Conservation (phyloP, 352 stramenopile species). For the Globisporangium echinulatum region DNA sequence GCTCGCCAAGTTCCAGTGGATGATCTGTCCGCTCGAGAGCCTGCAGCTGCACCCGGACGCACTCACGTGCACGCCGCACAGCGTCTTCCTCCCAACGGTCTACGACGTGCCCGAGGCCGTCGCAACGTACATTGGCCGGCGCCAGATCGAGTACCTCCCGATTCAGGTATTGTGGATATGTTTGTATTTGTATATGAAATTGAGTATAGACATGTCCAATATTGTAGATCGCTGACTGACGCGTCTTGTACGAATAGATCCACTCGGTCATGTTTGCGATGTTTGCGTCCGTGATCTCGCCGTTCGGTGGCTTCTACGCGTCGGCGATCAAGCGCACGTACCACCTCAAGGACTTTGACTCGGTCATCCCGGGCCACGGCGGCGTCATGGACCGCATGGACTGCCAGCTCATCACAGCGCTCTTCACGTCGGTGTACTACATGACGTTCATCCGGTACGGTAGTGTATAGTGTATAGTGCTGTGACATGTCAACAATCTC, state of each 20-base stretch:
- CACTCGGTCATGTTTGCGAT: constrained; percentile 96
- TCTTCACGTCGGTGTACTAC: constrained; percentile 97
- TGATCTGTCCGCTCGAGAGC: constrained; percentile 90
- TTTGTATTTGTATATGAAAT: not conserved
- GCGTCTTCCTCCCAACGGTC: constrained; percentile 53
- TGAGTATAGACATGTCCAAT: no score
- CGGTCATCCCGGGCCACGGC: constrained; percentile 97
- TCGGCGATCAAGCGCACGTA: constrained; percentile 99
- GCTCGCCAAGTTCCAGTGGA: constrained; percentile 90
- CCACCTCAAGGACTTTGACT: constrained; percentile 99
- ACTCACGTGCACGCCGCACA: constrained; percentile 51
- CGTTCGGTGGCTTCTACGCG: constrained; percentile 98
- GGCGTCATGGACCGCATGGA: constrained; percentile 97
- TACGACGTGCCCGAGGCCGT: constrained; percentile 73
- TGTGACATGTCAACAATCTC: no score
- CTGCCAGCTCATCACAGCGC: constrained; percentile 94
- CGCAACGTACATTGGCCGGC: constrained; percentile 67
- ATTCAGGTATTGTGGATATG: constrained; percentile 47
- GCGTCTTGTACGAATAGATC: constrained; percentile 42
- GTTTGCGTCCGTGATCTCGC: constrained; percentile 97
- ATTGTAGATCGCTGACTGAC: no score
- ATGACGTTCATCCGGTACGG: constrained; percentile 93
- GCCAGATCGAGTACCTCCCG: constrained; percentile 79
- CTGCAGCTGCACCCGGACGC: constrained; percentile 69
- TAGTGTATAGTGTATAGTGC: not conserved